Conservation (phyloP, 192 early-diverging fungal species). For the Coemansia sp. region DNA sequence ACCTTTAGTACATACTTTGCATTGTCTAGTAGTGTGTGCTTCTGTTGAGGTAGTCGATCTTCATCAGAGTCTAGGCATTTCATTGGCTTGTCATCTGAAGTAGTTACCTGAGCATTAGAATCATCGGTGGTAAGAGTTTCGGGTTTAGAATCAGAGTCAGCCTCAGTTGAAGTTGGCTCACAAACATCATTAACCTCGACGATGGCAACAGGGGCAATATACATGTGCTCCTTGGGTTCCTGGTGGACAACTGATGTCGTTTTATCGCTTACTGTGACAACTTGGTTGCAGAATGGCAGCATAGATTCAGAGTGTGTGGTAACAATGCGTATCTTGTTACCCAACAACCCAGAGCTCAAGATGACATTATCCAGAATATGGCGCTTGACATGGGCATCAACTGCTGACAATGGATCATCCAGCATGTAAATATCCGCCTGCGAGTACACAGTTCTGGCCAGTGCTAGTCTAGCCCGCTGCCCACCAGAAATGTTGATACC, state of each 20-base stretch:
- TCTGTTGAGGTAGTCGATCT: background rate
- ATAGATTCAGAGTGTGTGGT: constrained; percentile 2
- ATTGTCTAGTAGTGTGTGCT: background rate
- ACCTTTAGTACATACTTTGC: background rate
- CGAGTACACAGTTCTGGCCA: constrained; percentile 26
- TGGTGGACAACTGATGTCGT: background rate
- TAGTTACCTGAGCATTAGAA: background rate
- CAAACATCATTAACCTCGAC: background rate
- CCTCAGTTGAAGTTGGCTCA: background rate
- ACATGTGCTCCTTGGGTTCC: background rate
- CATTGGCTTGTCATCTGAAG: too few species aligned
- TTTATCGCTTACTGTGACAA: background rate
- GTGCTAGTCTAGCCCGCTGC: constrained; percentile 12
- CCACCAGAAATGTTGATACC: constrained; percentile 31
- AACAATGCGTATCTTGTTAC: background rate
- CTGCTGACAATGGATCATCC: background rate
- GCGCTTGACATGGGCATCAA: constrained; percentile 10
- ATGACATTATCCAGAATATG: constrained; percentile 22
- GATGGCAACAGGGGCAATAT: background rate
- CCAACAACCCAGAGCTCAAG: constrained; percentile 18
- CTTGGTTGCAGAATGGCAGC: constrained; percentile 12
- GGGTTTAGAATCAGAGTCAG: background rate
- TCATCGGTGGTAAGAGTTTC: background rate
- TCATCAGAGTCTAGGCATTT: background rate
- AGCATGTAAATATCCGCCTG: constrained; percentile 20